Base-by-base conservation (phyloP, 2,329 filamentous ascomycete species). In the Rasamsonia emersonii region DNA sequence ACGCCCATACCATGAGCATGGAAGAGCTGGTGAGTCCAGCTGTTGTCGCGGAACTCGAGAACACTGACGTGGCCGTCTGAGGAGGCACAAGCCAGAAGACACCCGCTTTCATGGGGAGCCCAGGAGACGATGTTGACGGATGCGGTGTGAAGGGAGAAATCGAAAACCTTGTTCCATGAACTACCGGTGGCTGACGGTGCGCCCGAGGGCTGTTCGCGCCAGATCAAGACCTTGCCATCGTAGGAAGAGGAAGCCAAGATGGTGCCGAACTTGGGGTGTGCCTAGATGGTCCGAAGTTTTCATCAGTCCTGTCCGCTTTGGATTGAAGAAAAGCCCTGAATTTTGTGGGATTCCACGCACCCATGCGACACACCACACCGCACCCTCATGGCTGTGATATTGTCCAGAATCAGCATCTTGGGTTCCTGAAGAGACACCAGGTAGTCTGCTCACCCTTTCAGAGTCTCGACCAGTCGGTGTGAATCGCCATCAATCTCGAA, bases 311-410 rank as follows among this genome's bases (percentile, higher is more conserved):
- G 27, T 17, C 23, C 11, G 9, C 5, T 10, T 15, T 20, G 24
- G n/a, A 19, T 11, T 10, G 10, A n/a, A 30, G 23, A 21, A 14
- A 35, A 14, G 18, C 13, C 6, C n/a, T 10, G 6, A 10, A 32
- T 41, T 32, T 33, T n/a, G n/a, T 20, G 14, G 16, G 11, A 20
- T 30, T 30, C 20, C 16, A 58, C 66, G 42, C 54, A 73, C 71
- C 91, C 91, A 98, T 49, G 88, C 82, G 37, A 96, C 85, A 59
- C 85, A 93, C 91, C 91, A 98, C 37, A 98, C 89, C 20, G 91
- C 86, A 42, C 89, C 89, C 62, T 98, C 91, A 58, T 98, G 91
- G 45, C 89, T 93, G 45, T 37, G 25, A 28, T 18, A n/a, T 33
- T 33, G 13, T 11, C 17, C 16, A 26, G 20, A 26, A 24, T 46